Evolutionary conservation across 2,329 filamentous ascomycete genomes (phyloP), one percentile per base, ranked within the genome.

Genomic region (Ascochyta clinopodiicola): DNA sequence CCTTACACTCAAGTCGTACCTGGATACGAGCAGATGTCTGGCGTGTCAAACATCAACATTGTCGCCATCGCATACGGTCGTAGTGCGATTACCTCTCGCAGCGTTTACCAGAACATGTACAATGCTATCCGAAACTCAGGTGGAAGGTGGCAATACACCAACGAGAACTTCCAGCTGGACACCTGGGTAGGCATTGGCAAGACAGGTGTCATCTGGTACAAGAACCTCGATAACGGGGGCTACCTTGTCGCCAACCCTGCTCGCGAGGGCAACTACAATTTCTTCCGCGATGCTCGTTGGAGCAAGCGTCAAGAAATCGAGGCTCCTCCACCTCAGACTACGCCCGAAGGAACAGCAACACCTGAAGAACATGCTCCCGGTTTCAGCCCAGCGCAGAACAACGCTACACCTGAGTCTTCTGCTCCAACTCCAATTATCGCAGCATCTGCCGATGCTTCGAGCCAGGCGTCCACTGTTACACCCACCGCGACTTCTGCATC

Each of bases 81-180:
- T 17, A 37, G 13, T 9, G 39, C 40, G 15, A 48, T 54, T n/a
- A 48, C 44, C 5, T 43, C 44, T 19, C 51, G 51, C 21, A 47
- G 32, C 15, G 51, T 54, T 25, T 54, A 44, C 39, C 51, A 54
- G 34, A 48, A 48, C 21, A 54, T 54, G 44, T 54, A 54, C 38
- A 54, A 54, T 25, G 44, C 51, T 13, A 54, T 54, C 12, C 38
- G 51, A 4, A 38, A 24, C 12, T 34, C 44, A 34, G 51, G 51
- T 12, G 51, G 51, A 27, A 31, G 51, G 27, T 54, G 51, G 51
- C 51, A 47, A 25, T 54, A 48, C 38, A 54, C 51, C 10, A 54
- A 54, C 25, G 44, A 48, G 1, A 48, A 47, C n/a, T 54, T 54
- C 44, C 17, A 36, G 9, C 0, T 4, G 15, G 51, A 54, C 19